phyloP scores from a whole-genome alignment of 495 filamentous ascomycete genomes.

The Hyaloscypha bicolor region DNA sequence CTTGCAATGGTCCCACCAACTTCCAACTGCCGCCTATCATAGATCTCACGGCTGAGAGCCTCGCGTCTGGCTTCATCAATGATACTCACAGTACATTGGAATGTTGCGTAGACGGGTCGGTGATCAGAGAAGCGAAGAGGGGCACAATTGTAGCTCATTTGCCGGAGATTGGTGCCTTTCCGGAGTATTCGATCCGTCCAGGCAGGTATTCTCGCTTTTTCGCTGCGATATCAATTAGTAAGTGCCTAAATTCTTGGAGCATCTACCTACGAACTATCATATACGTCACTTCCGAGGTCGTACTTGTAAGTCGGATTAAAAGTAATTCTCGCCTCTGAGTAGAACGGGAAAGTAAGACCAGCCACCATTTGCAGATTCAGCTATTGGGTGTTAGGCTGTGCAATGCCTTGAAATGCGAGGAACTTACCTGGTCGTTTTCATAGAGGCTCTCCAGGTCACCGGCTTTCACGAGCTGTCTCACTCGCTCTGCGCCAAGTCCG shows the following conservation, averaged over 20 bases:
- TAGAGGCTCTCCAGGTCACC: constrained; percentile 79
- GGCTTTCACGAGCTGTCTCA: constrained; percentile 69
- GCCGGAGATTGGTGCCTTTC: constrained; percentile 80
- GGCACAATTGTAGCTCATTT: constrained; percentile 77
- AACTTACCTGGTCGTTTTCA: constrained; percentile 83
- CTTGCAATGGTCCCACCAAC: constrained; percentile 47
- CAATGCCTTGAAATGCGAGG: neutral
- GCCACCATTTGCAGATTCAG: constrained; percentile 96
- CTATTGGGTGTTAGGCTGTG: constrained; percentile 29
- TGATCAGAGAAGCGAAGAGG: constrained; percentile 90
- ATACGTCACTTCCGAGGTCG: constrained; percentile 81
- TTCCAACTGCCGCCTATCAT: constrained; percentile 64
- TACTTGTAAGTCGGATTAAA: constrained; percentile 97
- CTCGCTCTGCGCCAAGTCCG: constrained; percentile 77
- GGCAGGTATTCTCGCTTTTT: constrained; percentile 92
- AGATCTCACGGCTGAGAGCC: constrained; percentile 68
- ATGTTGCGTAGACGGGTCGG: constrained; percentile 86
- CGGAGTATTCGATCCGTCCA: constrained; percentile 95
- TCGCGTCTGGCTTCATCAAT: constrained; percentile 75
- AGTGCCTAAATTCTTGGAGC: neutral
- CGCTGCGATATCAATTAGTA: constrained; percentile 47
- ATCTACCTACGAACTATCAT: constrained; percentile 81
- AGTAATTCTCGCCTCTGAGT: constrained; percentile 80
- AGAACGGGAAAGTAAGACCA: constrained; percentile 85
- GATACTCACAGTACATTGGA: constrained; percentile 78